Base-by-base conservation (phyloP, 2,329 filamentous ascomycete genomes). In the Aureobasidium sp. region DNA sequence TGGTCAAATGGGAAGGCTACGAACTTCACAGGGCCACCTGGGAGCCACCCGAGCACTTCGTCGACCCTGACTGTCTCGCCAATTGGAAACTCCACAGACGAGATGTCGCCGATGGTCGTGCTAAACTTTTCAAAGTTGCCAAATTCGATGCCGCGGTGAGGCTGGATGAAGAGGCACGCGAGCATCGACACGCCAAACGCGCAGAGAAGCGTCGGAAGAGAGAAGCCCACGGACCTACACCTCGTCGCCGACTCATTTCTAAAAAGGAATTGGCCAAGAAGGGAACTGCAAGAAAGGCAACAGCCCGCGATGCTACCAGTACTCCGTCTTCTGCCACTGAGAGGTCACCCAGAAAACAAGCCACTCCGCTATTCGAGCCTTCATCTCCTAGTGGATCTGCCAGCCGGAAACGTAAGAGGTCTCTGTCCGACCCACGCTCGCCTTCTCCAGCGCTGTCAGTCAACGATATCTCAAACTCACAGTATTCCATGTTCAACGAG, bases 1-100 rank as follows among this genome's bases (percentile, higher is more conserved):
- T 47, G 37, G 62, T 72, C 53, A 70, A 72, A 56, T 74, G 72
- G 72, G 64, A 67, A 27, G 69, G 68, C 29, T 74, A 71, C 57
- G 62, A 65, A 5, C 63, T 70, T 0, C 45, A 64, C 11, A 57
- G 64, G 15, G 64, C 65, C 19, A 70, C 68, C 0, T 73, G 70
- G 71, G 72, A 74, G 47, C 69, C 70, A 2, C 31, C 33, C 17
- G 47, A 56, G 5, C 39, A 22, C 14, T 47, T 61, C 22, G 19
- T 33, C n/a, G 44, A 27, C 14, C 5, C 14, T 33, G 44, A 27
- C 31, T 40, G 42, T 22, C 42, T 60, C n/a, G 22, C 15, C 22
- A 24, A 39, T 11, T 73, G 70, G 71, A 49, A 65, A 9, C 35
- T 62, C 9, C 40, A 65, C 3, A 69, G 70, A 39, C n/a, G 27